Evolutionary conservation across 208 protist species (phyloP), one percentile per base, ranked within the genome.

Genomic region (Leishmania arabica): DNA sequence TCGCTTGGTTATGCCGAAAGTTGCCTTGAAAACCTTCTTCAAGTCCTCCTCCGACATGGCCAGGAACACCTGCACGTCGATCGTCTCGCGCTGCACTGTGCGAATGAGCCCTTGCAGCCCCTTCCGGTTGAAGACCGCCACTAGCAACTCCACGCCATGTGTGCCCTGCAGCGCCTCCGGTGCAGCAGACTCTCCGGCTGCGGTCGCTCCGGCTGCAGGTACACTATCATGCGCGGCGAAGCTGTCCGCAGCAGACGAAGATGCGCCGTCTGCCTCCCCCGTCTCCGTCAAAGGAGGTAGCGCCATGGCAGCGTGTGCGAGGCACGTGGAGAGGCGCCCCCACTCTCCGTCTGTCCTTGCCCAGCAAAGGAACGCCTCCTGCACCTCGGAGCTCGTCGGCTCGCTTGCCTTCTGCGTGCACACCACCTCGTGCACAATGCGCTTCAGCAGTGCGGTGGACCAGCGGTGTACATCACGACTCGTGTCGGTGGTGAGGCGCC

Each of bases 41-140:
- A 97, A 88, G 58, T 97, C 93, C 6, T 88, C 83, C n/a, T 86
- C 56, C 27, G 72, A 88, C 95, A 98, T 98, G 31, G 90, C 66
- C 42, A 95, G 77, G 66, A 98, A 98, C 7, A 96, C 91, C 7
- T 78, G 60, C 73, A 96, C 84, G 70, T 98, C 95, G 82, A 98
- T 95, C 66, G 92, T 88, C 79, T 96, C 90, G 74, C 80, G 79
- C 76, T 88, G 85, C 56, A 93, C 62, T 13, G 88, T 83, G 27
- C 79, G 70, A 4, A 75, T 79, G 3, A 98, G 80, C 3, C 86
- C 89, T 8, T 86, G 81, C 70, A 98, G 84, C 17, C 90, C 91
- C 51, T 92, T 90, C 82, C 90, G 89, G 31, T 84, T 82, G 68
- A 98, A 90, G 24, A 96, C 79, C 1, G 78, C 72, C 74, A 89